These are phyloP conservation scores for Camelina sativa DNA, from an alignment of 345 rosid genomes.

Conservation along the genomic window DNA sequence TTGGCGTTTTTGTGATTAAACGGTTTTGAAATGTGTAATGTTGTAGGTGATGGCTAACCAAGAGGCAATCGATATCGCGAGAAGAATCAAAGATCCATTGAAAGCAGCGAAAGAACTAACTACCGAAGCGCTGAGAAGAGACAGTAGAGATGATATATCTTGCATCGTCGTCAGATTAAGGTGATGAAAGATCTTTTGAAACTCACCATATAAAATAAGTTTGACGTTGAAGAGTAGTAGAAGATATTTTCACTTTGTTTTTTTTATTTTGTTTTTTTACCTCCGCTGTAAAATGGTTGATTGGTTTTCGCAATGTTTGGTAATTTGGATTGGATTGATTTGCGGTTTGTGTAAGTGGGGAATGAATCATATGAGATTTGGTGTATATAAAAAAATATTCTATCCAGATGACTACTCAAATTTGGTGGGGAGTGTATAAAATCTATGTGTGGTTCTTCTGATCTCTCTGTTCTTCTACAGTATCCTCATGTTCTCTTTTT, in stretches of 20 bases:
- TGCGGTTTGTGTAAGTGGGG: slow-evolving; percentile 36
- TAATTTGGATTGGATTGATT: slow-evolving; percentile 34
- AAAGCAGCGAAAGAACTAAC: slow-evolving; percentile 80
- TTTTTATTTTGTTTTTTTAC: neutral
- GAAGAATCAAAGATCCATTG: slow-evolving; percentile 65
- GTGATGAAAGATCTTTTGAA: slow-evolving; percentile 41
- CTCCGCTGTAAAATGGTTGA: slow-evolving; percentile 35
- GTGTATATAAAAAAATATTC: slow-evolving; percentile 27
- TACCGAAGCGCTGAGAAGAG: slow-evolving; percentile 64
- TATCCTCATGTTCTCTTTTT: too few relatives aligned
- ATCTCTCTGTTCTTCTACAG: too few relatives aligned
- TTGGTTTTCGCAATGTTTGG: slow-evolving; percentile 31
- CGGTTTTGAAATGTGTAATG: neutral
- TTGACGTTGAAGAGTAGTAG: slow-evolving; percentile 27
- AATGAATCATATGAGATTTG: slow-evolving; percentile 33
- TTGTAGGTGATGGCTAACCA: slow-evolving; percentile 71
- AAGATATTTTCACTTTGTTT: slow-evolving; percentile 10
- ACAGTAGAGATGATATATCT: slow-evolving; percentile 78
- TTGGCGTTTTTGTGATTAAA: slow-evolving; percentile 5
- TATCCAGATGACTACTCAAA: too few relatives aligned
- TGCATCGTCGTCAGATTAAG: slow-evolving; percentile 74
- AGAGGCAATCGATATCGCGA: slow-evolving; percentile 77
- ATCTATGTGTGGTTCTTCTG: too few relatives aligned
- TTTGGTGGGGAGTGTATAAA: too few relatives aligned
- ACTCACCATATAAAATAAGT: slow-evolving; percentile 20